Evolutionary conservation across 163 green algal genomes (phyloP), one percentile per base, ranked within the genome.

Genomic region (Trebouxiophyceae sp.): DNA sequence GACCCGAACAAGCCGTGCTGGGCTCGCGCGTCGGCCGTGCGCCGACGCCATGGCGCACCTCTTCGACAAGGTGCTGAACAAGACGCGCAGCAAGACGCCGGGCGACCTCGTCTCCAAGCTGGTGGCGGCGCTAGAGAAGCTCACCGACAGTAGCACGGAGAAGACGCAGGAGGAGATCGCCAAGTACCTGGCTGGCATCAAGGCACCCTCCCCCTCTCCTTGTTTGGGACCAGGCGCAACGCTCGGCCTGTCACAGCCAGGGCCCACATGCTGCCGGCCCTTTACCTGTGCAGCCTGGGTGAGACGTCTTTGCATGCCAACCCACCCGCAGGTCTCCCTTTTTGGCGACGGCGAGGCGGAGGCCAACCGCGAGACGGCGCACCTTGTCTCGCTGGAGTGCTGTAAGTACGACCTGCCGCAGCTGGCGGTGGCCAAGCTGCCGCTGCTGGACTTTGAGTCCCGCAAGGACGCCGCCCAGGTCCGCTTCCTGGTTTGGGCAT

Each of bases 391-490:
- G 6, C 54, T 65, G 45, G 87, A 93, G 75, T 73, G 77, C 2
- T 75, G 71, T 29, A 71, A 77, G 24, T 78, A 66, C 4, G 81
- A 87, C 19, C 65, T 95, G 26, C 75, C 91, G 8, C 68, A 75
- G 5, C 33, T 86, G 46, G 66, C 95, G 63, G 82, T 87, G 2
- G 62, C 77, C 22, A 82, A 85, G 54, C 58, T 96, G 29, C 57
- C n/a, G 0, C 60, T 77, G 33, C 80, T 96, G 33, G 89, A 95
- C 27, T 96, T 96, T 74, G 90, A 96, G 78, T 65, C 82, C 3
- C 76, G 89, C 27, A 96, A 96, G 64, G 89, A 95, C 64, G 84
- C 83, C 39, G 82, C 81, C 20, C 73, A 84, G 63, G 70, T 91
- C 22, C 27, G 56, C 56, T 45, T 19, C n/a, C n/a, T 59, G 22